Conservation (phyloP, 2,329 filamentous ascomycete species). For the Monilinia fructicola region DNA sequence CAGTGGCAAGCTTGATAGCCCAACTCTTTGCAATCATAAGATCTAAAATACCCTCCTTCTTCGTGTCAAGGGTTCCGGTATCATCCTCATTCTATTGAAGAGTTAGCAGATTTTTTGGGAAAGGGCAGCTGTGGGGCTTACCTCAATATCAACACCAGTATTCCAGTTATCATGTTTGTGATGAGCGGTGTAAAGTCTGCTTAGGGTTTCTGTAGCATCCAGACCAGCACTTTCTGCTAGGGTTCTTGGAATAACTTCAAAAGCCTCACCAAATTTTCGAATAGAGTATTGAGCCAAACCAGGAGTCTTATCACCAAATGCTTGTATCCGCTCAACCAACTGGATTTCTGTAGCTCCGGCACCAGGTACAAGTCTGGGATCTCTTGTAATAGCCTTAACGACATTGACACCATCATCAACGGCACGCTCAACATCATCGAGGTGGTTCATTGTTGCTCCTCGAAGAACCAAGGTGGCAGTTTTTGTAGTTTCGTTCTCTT, state of each 20-base stretch:
- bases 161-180: conserved; percentile 85
- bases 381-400: conserved; percentile 95
- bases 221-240: conserved; percentile 93
- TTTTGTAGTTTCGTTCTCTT: conserved; percentile 88
- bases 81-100: conserved; percentile 65
- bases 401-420: conserved; percentile 98
- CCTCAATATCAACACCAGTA: conserved; percentile 90
- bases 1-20: conserved; percentile 96
- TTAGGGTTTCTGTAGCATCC: conserved; percentile 95
- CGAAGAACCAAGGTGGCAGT: conserved; percentile 93
- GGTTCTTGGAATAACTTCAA: conserved; percentile 92
- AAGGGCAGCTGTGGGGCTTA: conserved; percentile 40
- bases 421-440: conserved; percentile 94
- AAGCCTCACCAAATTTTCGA: conserved; percentile 95
- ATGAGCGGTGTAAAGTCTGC: conserved; percentile 89
- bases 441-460: conserved; percentile 95
- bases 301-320: conserved; percentile 86
- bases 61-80: conserved; percentile 80
- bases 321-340: conserved; percentile 86
- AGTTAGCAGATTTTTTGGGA: conserved; percentile 26
- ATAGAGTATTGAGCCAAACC: conserved; percentile 95
- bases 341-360: conserved; percentile 94
- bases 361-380: conserved; percentile 85
- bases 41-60: conserved; percentile 87
- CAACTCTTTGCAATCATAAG: conserved; percentile 89